phyloP scores from a whole-genome alignment of 495 filamentous ascomycete genomes.

The Hyaloscypha finlandica region DNA sequence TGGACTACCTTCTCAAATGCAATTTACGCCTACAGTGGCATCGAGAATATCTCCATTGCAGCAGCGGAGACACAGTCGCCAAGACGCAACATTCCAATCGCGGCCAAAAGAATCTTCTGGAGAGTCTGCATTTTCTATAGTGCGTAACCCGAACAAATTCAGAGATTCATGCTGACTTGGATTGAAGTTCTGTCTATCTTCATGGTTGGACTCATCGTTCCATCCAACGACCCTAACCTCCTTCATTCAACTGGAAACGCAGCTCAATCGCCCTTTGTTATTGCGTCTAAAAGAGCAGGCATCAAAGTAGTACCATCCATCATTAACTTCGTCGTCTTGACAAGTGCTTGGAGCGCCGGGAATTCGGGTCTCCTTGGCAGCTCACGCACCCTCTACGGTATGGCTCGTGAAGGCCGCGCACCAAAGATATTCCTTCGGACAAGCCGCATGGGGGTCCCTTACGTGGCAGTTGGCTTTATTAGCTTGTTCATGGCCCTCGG shows the following conservation, averaged over 20 bases:
- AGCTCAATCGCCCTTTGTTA: conserved; percentile 66
- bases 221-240: conserved; percentile 51
- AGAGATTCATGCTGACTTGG: background rate
- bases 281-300: conserved; percentile 60
- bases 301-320: conserved; percentile 70
- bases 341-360: conserved; percentile 63
- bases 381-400: conserved; percentile 71
- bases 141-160: conserved; percentile 2
- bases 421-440: conserved; percentile 59
- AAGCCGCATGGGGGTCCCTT: conserved; percentile 61
- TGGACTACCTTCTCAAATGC: conserved; percentile 78
- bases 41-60: conserved; percentile 77
- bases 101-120: conserved; percentile 69
- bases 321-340: conserved; percentile 75
- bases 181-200: conserved; percentile 29
- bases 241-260: conserved; percentile 56
- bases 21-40: conserved; percentile 81
- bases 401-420: conserved; percentile 65
- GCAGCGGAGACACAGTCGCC: conserved; percentile 73
- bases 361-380: conserved; percentile 74
- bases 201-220: conserved; percentile 51
- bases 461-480: conserved; percentile 55
- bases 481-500: conserved; percentile 58
- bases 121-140: conserved; percentile 70
- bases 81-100: conserved; percentile 66